Base-by-base conservation (phyloP, 352 stramenopile species). In the Stramenopiles sp. region DNA sequence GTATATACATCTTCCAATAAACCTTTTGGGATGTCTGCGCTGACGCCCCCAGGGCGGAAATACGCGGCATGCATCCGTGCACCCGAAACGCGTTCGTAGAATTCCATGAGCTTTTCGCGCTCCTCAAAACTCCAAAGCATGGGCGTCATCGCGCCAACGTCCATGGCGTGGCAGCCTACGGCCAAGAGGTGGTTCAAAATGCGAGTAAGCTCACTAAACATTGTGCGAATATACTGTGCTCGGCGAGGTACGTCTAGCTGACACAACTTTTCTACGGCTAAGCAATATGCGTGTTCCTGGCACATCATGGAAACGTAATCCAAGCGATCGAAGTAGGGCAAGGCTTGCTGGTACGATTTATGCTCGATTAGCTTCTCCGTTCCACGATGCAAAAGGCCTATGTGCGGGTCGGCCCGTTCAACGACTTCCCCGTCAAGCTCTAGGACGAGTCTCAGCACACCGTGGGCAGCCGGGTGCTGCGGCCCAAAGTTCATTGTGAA, bases 401-500 rank as follows among this genome's bases (percentile, higher is more conserved):
- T 87, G 67, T 88, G 85, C 82, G 85, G 85, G 83, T 88, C 85
- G 32, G 85, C 85, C 76, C 75, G 75, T 29, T 83, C 1, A 80
- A 88, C 83, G 67, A 85, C 83, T 87, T 88, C 85, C 32, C 85
- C 85, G 67, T 88, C 81, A 67, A 88, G 85, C 80, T 87, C 80
- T 84, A 88, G 83, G 39, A 88, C 85, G 83, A 88, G 81, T 27
- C 85, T 30, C 1, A 88, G 76, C 82, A 88, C 84, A 67, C 85
- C 85, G 67, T 88, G 85, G 81, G 86, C 84, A 39, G 85, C 85
- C 0, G 85, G 85, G 80, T 88, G 85, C 83, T 88, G 85, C 75
- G 86, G 86, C 1, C 86, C 86, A 86, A 88, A 87, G 81, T 88
- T 88, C 75, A 89, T 82, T 30, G 85, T 89, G 87, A 89, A 88